Conservation (phyloP, 2,329 filamentous ascomycete species). For the Ceratocystis cacaofunesta region DNA sequence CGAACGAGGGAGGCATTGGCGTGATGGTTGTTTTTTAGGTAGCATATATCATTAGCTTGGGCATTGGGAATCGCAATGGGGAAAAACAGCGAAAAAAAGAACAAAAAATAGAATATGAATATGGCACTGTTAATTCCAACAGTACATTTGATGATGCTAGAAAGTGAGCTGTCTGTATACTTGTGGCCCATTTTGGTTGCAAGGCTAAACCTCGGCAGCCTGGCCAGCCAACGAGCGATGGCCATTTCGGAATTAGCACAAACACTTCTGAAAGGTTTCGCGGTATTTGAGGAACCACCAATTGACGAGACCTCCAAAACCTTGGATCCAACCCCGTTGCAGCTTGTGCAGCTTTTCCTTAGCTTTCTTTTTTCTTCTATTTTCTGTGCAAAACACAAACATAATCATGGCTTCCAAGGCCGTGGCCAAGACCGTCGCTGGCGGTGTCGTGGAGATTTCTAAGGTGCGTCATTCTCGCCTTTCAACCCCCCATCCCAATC, state of each 20-base stretch:
- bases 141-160: not conserved
- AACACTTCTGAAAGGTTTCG: not conserved
- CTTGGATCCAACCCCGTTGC: not conserved
- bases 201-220: not conserved
- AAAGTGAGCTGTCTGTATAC: not conserved
- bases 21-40: not conserved
- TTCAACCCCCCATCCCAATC: not conserved
- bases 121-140: not conserved
- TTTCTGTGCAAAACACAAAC: constrained; percentile 20
- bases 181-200: not conserved
- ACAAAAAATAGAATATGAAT: not conserved
- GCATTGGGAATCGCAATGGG: not conserved
- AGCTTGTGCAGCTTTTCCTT: not conserved
- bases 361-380: not conserved
- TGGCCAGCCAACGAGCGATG: not conserved
- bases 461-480: constrained; percentile 33
- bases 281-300: not conserved
- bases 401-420: constrained; percentile 45
- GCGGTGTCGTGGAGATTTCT: constrained; percentile 37
- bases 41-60: not conserved
- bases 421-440: constrained; percentile 39
- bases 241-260: constrained; percentile 8
- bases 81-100: not conserved
- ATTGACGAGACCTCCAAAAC: not conserved
- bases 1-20: not conserved